A percentile compares a stretch with the other conserved stretches of the same genome.
phyloP scores from a whole-genome alignment of 2,329 filamentous ascomycete genomes.

The Chalaropsis ovoidea region DNA sequence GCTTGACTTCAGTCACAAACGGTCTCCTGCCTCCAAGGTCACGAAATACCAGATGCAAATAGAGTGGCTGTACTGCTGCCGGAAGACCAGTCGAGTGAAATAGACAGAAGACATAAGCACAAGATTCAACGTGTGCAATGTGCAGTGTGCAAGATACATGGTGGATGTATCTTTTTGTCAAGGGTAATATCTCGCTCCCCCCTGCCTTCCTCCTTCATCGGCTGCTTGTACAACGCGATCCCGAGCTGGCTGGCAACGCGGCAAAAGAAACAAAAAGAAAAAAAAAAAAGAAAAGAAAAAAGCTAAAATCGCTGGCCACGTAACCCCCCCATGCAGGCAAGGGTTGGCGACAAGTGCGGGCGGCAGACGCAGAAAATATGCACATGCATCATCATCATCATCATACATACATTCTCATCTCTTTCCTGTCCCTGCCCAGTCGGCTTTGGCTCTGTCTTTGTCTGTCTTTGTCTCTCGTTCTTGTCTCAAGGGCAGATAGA shows the following conservation, averaged over 20 bases:
- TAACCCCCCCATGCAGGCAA: constrained; percentile 3
- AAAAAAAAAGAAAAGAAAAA: background rate
- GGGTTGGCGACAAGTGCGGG: background rate
- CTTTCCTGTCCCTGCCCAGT: background rate
- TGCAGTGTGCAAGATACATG: too few relatives aligned
- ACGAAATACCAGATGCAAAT: too few relatives aligned
- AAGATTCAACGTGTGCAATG: too few relatives aligned
- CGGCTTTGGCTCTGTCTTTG: background rate
- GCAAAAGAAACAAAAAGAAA: background rate
- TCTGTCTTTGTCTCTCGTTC: background rate
- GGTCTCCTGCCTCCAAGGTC: background rate
- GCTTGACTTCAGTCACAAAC: background rate
- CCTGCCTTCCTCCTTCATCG: background rate
- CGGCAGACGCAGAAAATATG: background rate
- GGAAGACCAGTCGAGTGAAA: too few relatives aligned
- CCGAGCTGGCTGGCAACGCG: background rate
- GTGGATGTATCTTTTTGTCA: background rate
- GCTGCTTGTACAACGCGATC: constrained; percentile 1
- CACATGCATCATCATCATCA: background rate
- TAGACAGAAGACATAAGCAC: too few relatives aligned
- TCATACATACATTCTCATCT: background rate
- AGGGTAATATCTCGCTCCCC: background rate
- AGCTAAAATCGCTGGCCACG: background rate
- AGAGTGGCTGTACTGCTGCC: too few relatives aligned
- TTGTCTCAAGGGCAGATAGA: too few relatives aligned